Percentiles rank a stretch among this genome's conserved stretches.
phyloP scores from a whole-genome alignment of 352 stramenopile species.

The Pythium oligandrum region DNA sequence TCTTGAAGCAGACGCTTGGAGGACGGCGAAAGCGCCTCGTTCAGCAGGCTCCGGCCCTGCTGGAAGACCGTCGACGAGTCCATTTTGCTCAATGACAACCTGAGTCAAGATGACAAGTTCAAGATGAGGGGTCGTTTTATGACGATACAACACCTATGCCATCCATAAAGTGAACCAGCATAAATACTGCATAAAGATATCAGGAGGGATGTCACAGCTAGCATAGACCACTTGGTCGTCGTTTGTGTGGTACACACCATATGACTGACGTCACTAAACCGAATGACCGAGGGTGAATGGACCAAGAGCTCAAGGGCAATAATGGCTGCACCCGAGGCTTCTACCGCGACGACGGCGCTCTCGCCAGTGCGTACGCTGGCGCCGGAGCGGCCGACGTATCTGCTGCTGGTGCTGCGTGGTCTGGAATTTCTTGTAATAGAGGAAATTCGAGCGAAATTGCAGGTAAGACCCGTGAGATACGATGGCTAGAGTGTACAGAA shows the following conservation, averaged over 20 bases:
- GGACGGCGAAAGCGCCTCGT: slow-evolving; percentile 54
- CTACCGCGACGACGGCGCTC: too few relatives aligned
- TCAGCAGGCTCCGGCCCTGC: slow-evolving; percentile 37
- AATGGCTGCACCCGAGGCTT: too few relatives aligned
- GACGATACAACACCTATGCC: too few relatives aligned
- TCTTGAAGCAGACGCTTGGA: slow-evolving; percentile 42
- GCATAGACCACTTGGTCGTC: too few relatives aligned
- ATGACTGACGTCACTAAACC: too few relatives aligned
- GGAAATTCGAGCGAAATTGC: slow-evolving; percentile 64
- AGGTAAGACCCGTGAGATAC: slow-evolving; percentile 19
- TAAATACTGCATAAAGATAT: too few relatives aligned
- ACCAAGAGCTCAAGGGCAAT: too few relatives aligned
- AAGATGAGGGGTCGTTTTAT: slow-evolving; percentile 5
- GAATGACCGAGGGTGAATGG: too few relatives aligned
- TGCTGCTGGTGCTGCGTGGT: slow-evolving; percentile 73
- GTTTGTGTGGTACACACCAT: too few relatives aligned
- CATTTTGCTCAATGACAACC: slow-evolving; percentile 5
- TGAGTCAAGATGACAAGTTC: slow-evolving; percentile 4
- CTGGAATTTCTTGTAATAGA: slow-evolving; percentile 63
- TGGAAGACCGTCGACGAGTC: slow-evolving; percentile 17
- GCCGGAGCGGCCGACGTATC: slow-evolving; percentile 33
- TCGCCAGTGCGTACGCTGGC: neutral
- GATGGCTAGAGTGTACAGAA: too few relatives aligned
- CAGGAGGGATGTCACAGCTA: too few relatives aligned
- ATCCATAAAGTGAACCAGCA: too few relatives aligned